Conservation (phyloP, 139 green algal species). For the Choricystis sp. region DNA sequence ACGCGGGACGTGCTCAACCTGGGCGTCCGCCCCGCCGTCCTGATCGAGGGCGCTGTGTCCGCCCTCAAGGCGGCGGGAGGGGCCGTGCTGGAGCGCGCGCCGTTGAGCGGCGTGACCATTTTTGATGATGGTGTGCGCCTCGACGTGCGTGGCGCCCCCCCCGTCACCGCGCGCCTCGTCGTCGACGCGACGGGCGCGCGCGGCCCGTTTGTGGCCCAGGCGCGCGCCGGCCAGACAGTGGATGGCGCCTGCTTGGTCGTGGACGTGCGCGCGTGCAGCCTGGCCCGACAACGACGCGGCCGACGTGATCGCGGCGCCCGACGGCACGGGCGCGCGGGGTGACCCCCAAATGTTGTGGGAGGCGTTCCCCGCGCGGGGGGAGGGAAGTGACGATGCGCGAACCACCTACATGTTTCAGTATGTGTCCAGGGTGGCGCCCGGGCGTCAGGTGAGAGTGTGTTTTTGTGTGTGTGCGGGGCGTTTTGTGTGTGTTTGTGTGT, state of each 20-base stretch:
- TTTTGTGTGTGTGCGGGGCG: too few species aligned
- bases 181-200: conserved; percentile 90
- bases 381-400: conserved; percentile 51
- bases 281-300: conserved; percentile 58
- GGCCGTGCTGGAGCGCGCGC: conserved; percentile 44
- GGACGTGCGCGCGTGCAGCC: conserved; percentile 61
- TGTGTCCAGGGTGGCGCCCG: too few species aligned
- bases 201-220: conserved; percentile 76
- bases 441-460: too few species aligned
- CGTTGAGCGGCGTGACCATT: conserved; percentile 27
- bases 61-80: conserved; percentile 56
- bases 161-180: conserved; percentile 43
- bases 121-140: conserved; percentile 39
- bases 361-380: conserved; percentile 65
- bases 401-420: conserved; percentile 99
- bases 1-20: conserved; percentile 84
- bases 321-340: too few species aligned
- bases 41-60: conserved; percentile 18
- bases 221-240: conserved; percentile 60
- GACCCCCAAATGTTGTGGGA: conserved; percentile 77
- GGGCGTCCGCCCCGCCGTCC: conserved; percentile 53
- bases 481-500: too few species aligned
- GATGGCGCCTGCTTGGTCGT: conserved; percentile 94
- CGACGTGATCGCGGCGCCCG: conserved; percentile 86
- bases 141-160: conserved; percentile 9